Evolutionary conservation across 345 rosid genomes (phyloP).

Genomic region (Erodium maritimum): DNA sequence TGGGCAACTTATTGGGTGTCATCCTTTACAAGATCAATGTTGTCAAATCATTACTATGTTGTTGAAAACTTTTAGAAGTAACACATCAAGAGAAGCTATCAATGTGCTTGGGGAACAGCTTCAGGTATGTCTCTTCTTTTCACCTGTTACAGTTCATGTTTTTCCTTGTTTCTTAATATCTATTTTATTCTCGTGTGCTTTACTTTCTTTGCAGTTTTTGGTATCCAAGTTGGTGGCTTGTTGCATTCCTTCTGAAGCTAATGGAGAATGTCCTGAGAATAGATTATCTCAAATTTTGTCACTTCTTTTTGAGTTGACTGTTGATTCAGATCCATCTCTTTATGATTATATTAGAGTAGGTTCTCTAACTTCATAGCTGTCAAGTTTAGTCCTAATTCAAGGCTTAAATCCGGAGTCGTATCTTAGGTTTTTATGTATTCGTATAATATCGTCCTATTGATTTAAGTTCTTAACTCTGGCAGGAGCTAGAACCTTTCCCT

Average conservation of each 20-base stretch:
- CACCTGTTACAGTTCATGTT: slow-evolving; percentile 3
- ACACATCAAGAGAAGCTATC: slow-evolving; percentile 47
- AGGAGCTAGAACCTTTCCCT: slow-evolving; percentile 90
- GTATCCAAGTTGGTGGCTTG: slow-evolving; percentile 84
- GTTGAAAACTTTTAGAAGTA: slow-evolving; percentile 41
- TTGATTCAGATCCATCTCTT: slow-evolving; percentile 53
- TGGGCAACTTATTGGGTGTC: slow-evolving; percentile 59
- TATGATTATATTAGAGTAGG: slow-evolving; percentile 68
- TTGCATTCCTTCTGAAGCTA: slow-evolving; percentile 44
- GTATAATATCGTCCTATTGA: background rate
- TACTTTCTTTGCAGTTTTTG: slow-evolving; percentile 50
- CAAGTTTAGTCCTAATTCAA: too few relatives aligned
- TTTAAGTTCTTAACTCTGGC: slow-evolving; percentile 11
- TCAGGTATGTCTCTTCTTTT: slow-evolving; percentile 40
- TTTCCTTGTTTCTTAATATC: background rate
- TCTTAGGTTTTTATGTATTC: too few relatives aligned
- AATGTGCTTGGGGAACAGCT: slow-evolving; percentile 82
- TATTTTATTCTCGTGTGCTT: slow-evolving; percentile 5
- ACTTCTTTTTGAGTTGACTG: slow-evolving; percentile 53
- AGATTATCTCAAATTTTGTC: slow-evolving; percentile 42
- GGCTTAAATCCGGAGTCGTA: too few relatives aligned
- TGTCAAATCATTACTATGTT: slow-evolving; percentile 56
- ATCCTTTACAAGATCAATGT: slow-evolving; percentile 78
- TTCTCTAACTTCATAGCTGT: background rate
- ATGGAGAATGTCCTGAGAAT: slow-evolving; percentile 28